Evolutionary conservation across 2,329 filamentous ascomycete genomes (phyloP).

Genomic region (Xylariales sp.): DNA sequence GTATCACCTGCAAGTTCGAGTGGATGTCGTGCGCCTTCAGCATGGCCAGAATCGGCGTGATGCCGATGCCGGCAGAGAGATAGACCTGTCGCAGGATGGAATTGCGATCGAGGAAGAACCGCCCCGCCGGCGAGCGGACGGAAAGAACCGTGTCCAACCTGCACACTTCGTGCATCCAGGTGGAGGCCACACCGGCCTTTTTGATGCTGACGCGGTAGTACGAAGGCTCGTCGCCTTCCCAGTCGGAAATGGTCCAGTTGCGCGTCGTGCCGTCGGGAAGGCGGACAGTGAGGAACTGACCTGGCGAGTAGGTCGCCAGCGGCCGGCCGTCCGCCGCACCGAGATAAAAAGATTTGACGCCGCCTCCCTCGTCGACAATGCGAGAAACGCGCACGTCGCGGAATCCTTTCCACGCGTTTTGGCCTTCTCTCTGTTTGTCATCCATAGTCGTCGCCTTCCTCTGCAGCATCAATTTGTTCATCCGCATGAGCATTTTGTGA

Average conservation of each 20-base stretch:
- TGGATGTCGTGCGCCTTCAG: constrained; percentile 43
- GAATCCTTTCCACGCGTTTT: constrained; percentile 43
- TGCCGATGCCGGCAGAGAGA: constrained; percentile 44
- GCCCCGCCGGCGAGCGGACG: constrained; percentile 41
- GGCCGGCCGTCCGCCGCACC: constrained; percentile 31
- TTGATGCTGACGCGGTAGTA: constrained; percentile 45
- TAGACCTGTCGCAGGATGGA: constrained; percentile 40
- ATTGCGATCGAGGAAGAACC: constrained; percentile 41
- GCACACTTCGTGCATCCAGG: constrained; percentile 44
- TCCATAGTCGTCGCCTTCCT: constrained; percentile 36
- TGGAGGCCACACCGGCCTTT: constrained; percentile 31
- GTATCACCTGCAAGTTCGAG: constrained; percentile 31
- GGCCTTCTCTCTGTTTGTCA: constrained; percentile 36
- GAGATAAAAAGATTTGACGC: constrained; percentile 44
- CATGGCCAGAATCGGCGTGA: constrained; percentile 45
- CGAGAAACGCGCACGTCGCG: constrained; percentile 36
- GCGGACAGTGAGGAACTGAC: constrained; percentile 44
- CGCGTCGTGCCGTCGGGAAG: constrained; percentile 37
- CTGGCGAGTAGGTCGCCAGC: constrained; percentile 42
- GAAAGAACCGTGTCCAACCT: constrained; percentile 30
- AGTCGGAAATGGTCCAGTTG: constrained; percentile 46
- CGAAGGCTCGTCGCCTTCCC: constrained; percentile 33
- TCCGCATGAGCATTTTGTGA: constrained; percentile 39
- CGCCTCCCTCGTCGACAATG: constrained; percentile 38
- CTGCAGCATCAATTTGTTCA: constrained; percentile 40